Evolutionary conservation across 139 green algal species (phyloP).

Genomic region (Yamagishiella unicocca): DNA sequence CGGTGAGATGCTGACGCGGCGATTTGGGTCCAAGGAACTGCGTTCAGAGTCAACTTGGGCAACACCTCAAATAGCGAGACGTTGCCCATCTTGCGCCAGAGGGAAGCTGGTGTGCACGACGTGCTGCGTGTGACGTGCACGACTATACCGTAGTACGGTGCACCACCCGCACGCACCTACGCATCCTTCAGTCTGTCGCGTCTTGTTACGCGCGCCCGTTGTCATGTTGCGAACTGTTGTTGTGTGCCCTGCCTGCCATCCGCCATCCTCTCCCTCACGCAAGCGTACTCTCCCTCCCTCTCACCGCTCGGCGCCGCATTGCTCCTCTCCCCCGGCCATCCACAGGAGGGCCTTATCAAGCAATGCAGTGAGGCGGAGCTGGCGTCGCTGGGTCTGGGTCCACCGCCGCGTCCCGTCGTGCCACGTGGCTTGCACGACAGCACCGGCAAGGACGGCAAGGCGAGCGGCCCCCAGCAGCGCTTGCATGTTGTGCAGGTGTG

Average conservation of each 20-base stretch:
- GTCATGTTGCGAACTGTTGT: too few species aligned
- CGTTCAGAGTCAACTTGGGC: too few species aligned
- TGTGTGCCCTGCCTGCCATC: neutral
- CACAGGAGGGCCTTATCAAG: conserved; percentile 50
- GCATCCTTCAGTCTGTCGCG: too few species aligned
- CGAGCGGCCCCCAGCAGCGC: conserved; percentile 2
- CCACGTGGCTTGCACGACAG: neutral
- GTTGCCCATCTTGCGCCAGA: neutral
- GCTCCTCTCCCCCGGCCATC: too few species aligned
- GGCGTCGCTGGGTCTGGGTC: conserved; percentile 54
- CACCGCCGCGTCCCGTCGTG: conserved; percentile 52
- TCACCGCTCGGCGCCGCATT: too few species aligned
- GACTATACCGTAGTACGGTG: too few species aligned
- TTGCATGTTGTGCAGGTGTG: conserved; percentile 57
- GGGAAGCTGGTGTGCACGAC: too few species aligned
- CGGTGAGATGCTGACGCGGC: neutral
- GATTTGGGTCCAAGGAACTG: neutral
- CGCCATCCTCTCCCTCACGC: neutral
- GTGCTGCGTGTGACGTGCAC: too few species aligned
- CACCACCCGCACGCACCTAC: too few species aligned
- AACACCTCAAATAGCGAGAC: too few species aligned
- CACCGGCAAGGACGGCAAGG: neutral
- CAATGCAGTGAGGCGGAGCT: conserved; percentile 59
- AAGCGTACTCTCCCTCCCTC: too few species aligned
- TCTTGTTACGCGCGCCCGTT: too few species aligned